Base-by-base conservation (phyloP, 2,329 filamentous ascomycete genomes). In the Hortaea sp. region DNA sequence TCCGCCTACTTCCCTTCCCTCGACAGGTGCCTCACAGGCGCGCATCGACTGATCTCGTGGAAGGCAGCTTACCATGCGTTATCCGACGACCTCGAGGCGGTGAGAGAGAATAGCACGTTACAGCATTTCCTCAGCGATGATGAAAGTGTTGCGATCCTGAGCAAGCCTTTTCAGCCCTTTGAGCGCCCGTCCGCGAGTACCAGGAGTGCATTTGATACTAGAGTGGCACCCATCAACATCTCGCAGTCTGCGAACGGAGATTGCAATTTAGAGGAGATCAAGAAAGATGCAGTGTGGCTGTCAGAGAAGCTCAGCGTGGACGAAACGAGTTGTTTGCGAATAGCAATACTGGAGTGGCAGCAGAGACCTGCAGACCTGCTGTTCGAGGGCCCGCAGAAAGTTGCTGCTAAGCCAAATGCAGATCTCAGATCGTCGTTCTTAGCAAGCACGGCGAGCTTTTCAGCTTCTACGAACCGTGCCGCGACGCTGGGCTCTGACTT, bases 261-360 rank as follows among this genome's bases (percentile, higher is more conserved):
- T 47, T 86, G 84, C 62, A 79, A 89, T 59, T 73, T 95, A 54
- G 80, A 84, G 35, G 72, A 84, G 59, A 79, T 97, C 63, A 95
- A 94, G 68, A 78, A 79, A 41, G 89, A 97, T 69, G 78, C 88
- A 31, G 64, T 84, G 55, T 97, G 89, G 88, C 71, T 98, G 51
- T 89, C 87, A 66, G 79, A 84, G 57, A 79, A 83, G 59, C 79
- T 82, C 43, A 75, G 78, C 39, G 79, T 95, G 53, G 88, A 92
- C 64, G 82, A 95, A 63, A 72, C 92, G 39, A 79, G 83, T 9
- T 88, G 90, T 28, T 72, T 98, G 58, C 79, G 92, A 49, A 74
- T 94, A 39, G 82, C 82, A 2, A 71, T 94, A 5, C 69, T 92
- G 40, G 92, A 97, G 73, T 85, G 84, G 73, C 90, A 97, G 67